These are phyloP conservation scores for Amanita rubescens DNA, from an alignment of 768 basidiomycete species.

Conservation along the genomic window DNA sequence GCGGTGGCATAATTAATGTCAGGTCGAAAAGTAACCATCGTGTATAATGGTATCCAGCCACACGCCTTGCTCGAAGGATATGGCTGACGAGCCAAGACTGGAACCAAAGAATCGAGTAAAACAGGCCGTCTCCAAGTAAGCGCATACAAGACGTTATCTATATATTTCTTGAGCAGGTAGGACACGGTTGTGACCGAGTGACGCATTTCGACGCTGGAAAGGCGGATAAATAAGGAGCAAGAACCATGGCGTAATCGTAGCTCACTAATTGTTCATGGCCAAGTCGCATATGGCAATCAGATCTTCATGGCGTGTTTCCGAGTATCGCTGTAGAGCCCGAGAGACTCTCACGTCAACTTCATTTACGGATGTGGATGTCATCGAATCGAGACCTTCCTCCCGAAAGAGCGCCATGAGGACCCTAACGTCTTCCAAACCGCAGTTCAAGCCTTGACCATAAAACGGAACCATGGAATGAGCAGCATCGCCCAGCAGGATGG, in stretches of 20 bases:
- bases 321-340: constrained; percentile 69
- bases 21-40: constrained; percentile 96
- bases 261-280: constrained; percentile 96
- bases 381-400: constrained; percentile 57
- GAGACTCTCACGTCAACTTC: constrained; percentile 51
- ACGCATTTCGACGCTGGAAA: constrained; percentile 83
- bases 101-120: constrained; percentile 39
- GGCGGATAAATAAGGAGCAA: constrained; percentile 16
- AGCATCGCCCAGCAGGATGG: constrained; percentile 86
- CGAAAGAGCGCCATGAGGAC: constrained; percentile 72
- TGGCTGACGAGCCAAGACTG: constrained; percentile 40
- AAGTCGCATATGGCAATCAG: constrained; percentile 86
- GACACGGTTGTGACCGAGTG: constrained; percentile 78
- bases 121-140: constrained; percentile 45
- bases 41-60: constrained; percentile 92
- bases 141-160: constrained; percentile 70
- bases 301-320: constrained; percentile 78
- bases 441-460: constrained; percentile 96
- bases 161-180: constrained; percentile 70
- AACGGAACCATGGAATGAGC: constrained; percentile 99
- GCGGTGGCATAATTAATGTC: constrained; percentile 89
- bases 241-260: constrained; percentile 13
- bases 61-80: constrained; percentile 52
- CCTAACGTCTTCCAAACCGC: constrained; percentile 95
- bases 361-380: constrained; percentile 21